Conservation (phyloP, 176 grass and related monocot genomes). For the Oryza rufipogon region DNA sequence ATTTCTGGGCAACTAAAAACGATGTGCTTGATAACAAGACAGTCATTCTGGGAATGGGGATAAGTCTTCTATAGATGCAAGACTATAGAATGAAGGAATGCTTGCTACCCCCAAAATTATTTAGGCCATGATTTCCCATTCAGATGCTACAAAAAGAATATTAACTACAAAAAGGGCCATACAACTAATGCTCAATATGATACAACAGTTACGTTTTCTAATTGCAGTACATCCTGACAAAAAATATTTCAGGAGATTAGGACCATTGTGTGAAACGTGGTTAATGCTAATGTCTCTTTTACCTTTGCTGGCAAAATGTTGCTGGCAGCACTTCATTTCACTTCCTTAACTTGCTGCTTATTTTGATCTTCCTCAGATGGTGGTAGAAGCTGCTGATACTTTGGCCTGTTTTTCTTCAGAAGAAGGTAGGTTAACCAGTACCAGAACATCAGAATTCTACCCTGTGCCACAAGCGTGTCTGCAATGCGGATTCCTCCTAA, state of each 20-base stretch:
- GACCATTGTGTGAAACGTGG: background rate
- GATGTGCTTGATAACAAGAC: background rate
- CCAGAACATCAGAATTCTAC: constrained; percentile 91
- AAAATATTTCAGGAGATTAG: background rate
- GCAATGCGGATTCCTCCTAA: constrained; percentile 68
- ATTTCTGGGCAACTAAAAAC: background rate
- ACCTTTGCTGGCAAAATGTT: background rate
- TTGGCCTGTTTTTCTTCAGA: constrained; percentile 86
- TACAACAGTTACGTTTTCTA: background rate
- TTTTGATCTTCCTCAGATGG: constrained; percentile 44
- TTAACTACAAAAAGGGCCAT: background rate
- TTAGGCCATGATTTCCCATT: background rate
- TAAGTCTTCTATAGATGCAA: background rate
- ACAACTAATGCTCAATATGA: background rate
- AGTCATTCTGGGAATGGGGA: background rate
- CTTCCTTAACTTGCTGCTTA: constrained; percentile 39
- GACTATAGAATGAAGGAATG: background rate
- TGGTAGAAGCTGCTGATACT: constrained; percentile 76
- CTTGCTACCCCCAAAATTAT: background rate
- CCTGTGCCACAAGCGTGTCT: constrained; percentile 69
- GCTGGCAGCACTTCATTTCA: no score
- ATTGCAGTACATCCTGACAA: background rate
- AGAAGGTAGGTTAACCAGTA: constrained; percentile 91
- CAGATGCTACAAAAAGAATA: constrained; percentile 7
- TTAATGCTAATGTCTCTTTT: background rate